phyloP scores from a whole-genome alignment of 2,329 filamentous ascomycete genomes.

The Epichloe sylvatica region DNA sequence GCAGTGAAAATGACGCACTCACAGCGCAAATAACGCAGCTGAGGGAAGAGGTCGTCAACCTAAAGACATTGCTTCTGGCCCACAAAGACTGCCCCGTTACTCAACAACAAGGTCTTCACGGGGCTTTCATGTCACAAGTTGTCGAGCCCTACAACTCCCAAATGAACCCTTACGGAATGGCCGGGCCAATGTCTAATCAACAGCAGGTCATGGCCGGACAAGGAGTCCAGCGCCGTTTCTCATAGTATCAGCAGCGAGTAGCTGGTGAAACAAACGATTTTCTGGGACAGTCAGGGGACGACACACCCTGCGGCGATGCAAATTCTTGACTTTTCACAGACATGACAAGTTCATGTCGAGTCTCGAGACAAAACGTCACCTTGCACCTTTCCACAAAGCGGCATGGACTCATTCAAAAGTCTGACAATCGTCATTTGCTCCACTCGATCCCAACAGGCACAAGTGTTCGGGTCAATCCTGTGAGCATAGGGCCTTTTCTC shows the following conservation, averaged over 20 bases:
- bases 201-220: conserved; percentile 42
- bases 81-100: conserved; percentile 95
- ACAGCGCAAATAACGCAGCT: conserved; percentile 71
- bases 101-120: conserved; percentile 58
- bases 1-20: conserved; percentile 78
- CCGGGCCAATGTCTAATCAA: conserved; percentile 33
- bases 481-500: neutral
- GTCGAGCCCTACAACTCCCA: conserved; percentile 41
- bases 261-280: neutral
- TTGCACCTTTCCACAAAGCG: neutral
- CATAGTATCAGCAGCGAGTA: conserved; percentile 25
- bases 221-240: conserved; percentile 41
- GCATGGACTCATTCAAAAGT: neutral
- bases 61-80: conserved; percentile 82
- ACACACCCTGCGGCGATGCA: neutral
- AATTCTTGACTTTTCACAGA: neutral
- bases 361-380: neutral
- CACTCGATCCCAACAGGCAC: neutral
- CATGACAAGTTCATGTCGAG: neutral
- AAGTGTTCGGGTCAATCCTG: neutral
- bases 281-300: neutral
- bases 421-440: neutral
- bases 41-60: conserved; percentile 82
- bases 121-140: conserved; percentile 40
- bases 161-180: conserved; percentile 48